Conservation (phyloP, 305 asterid genomes). For the Solanum hybrid region DNA sequence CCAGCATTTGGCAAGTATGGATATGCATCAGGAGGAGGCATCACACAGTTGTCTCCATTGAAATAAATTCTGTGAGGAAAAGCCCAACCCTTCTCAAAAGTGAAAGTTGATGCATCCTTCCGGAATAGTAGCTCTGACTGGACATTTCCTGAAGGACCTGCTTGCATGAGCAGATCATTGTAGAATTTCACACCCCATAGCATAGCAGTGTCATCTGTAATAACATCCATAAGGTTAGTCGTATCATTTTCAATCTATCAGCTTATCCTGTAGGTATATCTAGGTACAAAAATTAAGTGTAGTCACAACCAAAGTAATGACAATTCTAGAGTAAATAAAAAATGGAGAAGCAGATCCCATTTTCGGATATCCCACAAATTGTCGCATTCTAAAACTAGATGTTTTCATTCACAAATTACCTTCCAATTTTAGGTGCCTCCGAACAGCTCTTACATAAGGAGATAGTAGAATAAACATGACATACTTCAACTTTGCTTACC, state of each 20-base stretch:
- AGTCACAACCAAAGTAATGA: neutral
- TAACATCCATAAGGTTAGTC: conserved; percentile 3
- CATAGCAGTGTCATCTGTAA: conserved; percentile 72
- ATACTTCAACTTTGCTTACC: neutral
- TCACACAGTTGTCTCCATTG: conserved; percentile 68
- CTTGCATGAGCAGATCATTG: conserved; percentile 54
- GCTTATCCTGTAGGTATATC: neutral
- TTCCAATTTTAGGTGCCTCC: neutral
- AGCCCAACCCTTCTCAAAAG: conserved; percentile 71
- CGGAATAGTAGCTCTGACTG: conserved; percentile 66
- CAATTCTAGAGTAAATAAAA: neutral
- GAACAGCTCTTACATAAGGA: neutral
- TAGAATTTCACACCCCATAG: conserved; percentile 58
- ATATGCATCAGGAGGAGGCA: conserved; percentile 75
- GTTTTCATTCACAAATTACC: neutral
- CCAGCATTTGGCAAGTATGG: conserved; percentile 53
- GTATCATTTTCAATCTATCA: neutral
- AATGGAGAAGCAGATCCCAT: neutral
- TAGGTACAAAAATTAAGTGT: neutral
- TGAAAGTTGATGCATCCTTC: conserved; percentile 58
- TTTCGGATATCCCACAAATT: neutral
- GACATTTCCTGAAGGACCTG: conserved; percentile 59
- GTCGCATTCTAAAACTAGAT: neutral
- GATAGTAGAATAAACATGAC: neutral
- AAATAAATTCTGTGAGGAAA: conserved; percentile 61